phyloP scores from a whole-genome alignment of 805 yeast species.

The Lipomyces kockii region DNA sequence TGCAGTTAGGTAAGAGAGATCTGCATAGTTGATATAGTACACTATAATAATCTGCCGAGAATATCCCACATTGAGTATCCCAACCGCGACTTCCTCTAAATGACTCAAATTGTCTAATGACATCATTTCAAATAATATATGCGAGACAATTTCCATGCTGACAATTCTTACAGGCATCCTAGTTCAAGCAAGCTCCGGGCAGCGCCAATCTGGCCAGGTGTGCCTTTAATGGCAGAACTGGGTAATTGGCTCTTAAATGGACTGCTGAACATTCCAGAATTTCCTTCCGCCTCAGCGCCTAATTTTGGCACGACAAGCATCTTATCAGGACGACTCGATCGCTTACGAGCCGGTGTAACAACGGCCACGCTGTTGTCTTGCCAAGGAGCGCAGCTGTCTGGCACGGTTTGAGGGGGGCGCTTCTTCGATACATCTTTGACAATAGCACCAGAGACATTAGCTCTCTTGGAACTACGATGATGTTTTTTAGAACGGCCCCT shows the following conservation, averaged over 20 bases:
- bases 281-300: background rate
- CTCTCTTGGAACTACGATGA: background rate
- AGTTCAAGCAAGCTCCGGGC: slow-evolving; percentile 38
- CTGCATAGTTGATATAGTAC: background rate
- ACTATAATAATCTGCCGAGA: background rate
- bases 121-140: background rate
- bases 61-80: background rate
- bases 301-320: background rate
- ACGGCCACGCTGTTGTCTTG: background rate
- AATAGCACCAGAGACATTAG: background rate
- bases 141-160: background rate
- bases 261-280: slow-evolving; percentile 24
- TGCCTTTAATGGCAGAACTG: slow-evolving; percentile 38
- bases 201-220: slow-evolving; percentile 40
- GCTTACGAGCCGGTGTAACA: slow-evolving; percentile 9
- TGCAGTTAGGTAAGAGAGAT: background rate
- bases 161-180: slow-evolving; percentile 24
- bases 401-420: background rate
- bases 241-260: slow-evolving; percentile 35
- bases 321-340: background rate
- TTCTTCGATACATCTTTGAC: slow-evolving; percentile 1
- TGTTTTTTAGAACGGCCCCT: background rate
- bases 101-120: background rate
- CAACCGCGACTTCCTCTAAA: background rate
- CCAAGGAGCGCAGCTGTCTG: background rate